Conservation (phyloP, 352 stramenopile species). For the Phytophthora palmivora region DNA sequence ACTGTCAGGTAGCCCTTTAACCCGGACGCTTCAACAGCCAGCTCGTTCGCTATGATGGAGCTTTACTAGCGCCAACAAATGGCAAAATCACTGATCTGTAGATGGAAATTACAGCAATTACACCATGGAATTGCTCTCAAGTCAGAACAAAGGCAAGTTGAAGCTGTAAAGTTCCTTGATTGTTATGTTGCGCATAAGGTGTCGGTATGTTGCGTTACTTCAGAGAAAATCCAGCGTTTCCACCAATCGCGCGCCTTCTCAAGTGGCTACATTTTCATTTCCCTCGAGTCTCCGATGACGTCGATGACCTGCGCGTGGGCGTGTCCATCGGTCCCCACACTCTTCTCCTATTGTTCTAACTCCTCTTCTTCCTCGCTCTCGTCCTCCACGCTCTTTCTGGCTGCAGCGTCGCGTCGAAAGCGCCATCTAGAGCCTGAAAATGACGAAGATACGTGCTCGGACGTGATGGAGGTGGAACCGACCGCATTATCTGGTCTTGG, state of each 20-base stretch:
- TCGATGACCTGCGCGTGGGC: slow-evolving; percentile 11
- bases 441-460: slow-evolving; percentile 14
- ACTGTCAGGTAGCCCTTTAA: too few species aligned
- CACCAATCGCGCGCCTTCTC: slow-evolving; percentile 2
- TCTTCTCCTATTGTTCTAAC: slow-evolving; percentile 13
- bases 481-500: slow-evolving; percentile 19
- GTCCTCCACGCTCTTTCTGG: slow-evolving; percentile 16
- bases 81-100: too few species aligned
- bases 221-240: slow-evolving; percentile 2
- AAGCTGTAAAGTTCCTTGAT: background rate
- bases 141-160: too few species aligned
- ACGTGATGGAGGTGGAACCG: slow-evolving; percentile 23
- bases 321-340: slow-evolving; percentile 28
- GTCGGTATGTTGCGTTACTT: slow-evolving; percentile 6
- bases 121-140: too few species aligned
- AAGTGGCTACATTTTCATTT: slow-evolving; percentile 21
- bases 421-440: slow-evolving; percentile 11
- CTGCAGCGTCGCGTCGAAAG: slow-evolving; percentile 6
- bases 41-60: too few species aligned
- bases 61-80: too few species aligned
- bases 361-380: background rate
- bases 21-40: too few species aligned
- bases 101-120: too few species aligned
- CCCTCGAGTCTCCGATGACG: slow-evolving; percentile 19
- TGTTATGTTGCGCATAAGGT: background rate